Percentiles rank a stretch among this genome's conserved stretches.
Evolutionary conservation across 768 basidiomycete species (phyloP).

Genomic region (Coprinellus micaceus): DNA sequence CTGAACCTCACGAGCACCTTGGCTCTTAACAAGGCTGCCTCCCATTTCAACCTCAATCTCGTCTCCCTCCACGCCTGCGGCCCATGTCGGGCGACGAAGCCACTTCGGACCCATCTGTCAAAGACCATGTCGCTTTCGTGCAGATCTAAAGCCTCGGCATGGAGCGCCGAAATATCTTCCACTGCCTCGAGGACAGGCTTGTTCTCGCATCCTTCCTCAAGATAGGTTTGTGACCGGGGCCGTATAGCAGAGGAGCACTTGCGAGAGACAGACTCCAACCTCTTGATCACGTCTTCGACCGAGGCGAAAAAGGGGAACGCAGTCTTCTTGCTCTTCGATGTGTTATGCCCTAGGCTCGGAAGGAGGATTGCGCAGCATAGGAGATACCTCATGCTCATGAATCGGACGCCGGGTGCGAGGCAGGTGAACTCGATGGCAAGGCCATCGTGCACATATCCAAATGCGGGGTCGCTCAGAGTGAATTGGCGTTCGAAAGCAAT

Average conservation of each 20-base stretch:
- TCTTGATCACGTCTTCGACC: neutral
- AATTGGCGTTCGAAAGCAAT: neutral
- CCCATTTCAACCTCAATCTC: neutral
- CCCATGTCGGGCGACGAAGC: neutral
- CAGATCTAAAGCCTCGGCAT: neutral
- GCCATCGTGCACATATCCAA: no score
- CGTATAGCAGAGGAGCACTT: neutral
- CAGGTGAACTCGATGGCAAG: neutral
- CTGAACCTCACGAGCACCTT: neutral
- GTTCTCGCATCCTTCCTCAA: no score
- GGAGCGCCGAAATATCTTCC: neutral
- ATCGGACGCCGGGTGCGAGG: neutral
- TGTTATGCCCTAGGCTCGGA: neutral
- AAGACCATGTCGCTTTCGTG: neutral
- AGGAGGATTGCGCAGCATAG: slow-evolving; percentile 1
- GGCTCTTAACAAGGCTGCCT: neutral
- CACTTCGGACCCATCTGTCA: neutral
- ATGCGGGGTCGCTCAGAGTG: neutral
- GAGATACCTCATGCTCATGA: neutral
- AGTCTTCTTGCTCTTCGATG: neutral
- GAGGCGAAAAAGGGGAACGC: neutral
- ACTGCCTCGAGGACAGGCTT: neutral
- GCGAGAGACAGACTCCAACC: neutral
- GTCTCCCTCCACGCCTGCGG: slow-evolving; percentile 1
- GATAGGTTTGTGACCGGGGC: no score